These are phyloP conservation scores for Suaeda aralocaspica DNA, from an alignment of 148 eudicot genomes.

Conservation along the genomic window DNA sequence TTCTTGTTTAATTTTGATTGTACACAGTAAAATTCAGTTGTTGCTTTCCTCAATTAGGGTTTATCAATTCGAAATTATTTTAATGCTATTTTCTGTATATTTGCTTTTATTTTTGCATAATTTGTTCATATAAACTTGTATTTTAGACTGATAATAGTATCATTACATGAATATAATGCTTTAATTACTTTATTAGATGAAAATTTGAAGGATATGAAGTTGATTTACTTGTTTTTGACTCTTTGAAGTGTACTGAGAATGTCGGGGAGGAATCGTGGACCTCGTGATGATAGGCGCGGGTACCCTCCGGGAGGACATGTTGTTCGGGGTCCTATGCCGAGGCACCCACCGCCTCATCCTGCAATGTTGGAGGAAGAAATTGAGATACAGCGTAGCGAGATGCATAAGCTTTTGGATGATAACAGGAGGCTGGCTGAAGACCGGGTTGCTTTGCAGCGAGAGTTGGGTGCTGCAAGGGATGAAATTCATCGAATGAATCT, in stretches of 20 bases:
- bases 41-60: conserved; percentile 12
- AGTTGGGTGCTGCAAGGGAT: conserved; percentile 69
- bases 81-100: background rate
- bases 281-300: conserved; percentile 75
- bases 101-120: background rate
- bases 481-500: conserved; percentile 73
- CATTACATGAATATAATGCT: background rate
- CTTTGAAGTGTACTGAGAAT: conserved; percentile 32
- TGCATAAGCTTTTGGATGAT: conserved; percentile 75
- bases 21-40: background rate
- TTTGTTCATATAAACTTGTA: background rate
- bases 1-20: background rate
- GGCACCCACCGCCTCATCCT: conserved; percentile 75
- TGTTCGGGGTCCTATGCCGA: conserved; percentile 49
- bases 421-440: conserved; percentile 85
- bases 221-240: conserved; percentile 8
- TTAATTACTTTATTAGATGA: background rate
- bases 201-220: background rate
- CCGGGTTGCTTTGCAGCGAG: conserved; percentile 67
- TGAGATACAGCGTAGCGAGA: conserved; percentile 70
- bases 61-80: background rate
- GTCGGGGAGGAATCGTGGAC: conserved; percentile 79
- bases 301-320: conserved; percentile 50
- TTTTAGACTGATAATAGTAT: background rate
- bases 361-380: conserved; percentile 92